phyloP scores from a whole-genome alignment of 495 filamentous ascomycete genomes.

The Penicillium psychrofluorescens region DNA sequence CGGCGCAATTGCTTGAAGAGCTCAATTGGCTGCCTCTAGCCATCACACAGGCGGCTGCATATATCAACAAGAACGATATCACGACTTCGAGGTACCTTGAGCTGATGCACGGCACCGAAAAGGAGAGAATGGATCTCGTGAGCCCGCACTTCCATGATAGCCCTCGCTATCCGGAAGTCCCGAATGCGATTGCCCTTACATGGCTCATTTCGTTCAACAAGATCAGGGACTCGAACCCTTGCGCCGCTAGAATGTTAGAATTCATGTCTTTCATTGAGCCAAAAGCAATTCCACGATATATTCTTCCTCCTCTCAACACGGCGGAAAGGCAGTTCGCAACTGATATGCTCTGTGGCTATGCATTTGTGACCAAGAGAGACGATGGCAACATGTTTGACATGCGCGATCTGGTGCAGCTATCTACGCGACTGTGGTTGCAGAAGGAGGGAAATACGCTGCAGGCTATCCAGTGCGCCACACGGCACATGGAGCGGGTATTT shows the following conservation, averaged over 20 bases:
- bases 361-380: slow-evolving; percentile 16
- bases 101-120: slow-evolving; percentile 29
- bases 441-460: too few relatives aligned
- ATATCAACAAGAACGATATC: slow-evolving; percentile 26
- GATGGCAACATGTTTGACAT: slow-evolving; percentile 20
- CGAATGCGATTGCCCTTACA: slow-evolving; percentile 43
- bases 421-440: too few relatives aligned
- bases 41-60: slow-evolving; percentile 26
- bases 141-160: slow-evolving; percentile 39
- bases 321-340: slow-evolving; percentile 17
- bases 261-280: slow-evolving; percentile 39
- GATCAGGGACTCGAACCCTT: slow-evolving; percentile 23
- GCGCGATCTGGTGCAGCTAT: slow-evolving; percentile 40
- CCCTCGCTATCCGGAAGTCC: slow-evolving; percentile 25
- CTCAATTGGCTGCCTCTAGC: slow-evolving; percentile 24
- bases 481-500: too few relatives aligned
- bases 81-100: slow-evolving; percentile 32
- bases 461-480: too few relatives aligned
- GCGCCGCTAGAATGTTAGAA: slow-evolving; percentile 29
- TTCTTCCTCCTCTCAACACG: slow-evolving; percentile 9
- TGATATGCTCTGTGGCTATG: slow-evolving; percentile 18
- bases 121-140: slow-evolving; percentile 25
- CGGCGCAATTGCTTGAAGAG: slow-evolving; percentile 12
- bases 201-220: slow-evolving; percentile 46
- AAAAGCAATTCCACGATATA: slow-evolving; percentile 23